Evolutionary conservation across 176 grass and related monocot genomes (phyloP).

Genomic region (Oryza brachyantha): DNA sequence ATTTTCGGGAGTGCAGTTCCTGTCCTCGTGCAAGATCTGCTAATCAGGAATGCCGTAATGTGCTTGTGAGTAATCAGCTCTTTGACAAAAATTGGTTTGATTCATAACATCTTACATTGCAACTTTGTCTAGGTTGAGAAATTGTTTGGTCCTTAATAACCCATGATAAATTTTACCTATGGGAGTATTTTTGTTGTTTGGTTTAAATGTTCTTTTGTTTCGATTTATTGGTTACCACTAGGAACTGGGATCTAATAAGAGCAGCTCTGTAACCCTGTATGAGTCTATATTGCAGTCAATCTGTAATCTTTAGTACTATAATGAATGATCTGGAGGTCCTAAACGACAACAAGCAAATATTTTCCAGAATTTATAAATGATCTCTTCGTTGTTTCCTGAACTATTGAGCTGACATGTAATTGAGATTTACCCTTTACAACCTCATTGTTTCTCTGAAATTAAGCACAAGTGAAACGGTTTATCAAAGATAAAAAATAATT

Average conservation of each 20-base stretch:
- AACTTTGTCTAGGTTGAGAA: background rate
- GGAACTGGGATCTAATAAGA: background rate
- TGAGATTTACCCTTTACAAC: conserved; percentile 2
- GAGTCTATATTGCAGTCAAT: background rate
- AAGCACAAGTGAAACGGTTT: too few species aligned
- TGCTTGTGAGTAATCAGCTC: conserved; percentile 63
- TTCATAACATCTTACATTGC: background rate
- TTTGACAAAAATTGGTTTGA: conserved; percentile 5
- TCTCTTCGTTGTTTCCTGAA: background rate
- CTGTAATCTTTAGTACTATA: background rate
- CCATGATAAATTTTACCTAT: background rate
- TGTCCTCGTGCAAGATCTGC: conserved; percentile 72
- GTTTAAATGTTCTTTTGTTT: background rate
- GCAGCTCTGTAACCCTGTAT: background rate
- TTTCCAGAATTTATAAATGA: background rate
- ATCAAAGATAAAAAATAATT: too few species aligned
- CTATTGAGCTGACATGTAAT: background rate
- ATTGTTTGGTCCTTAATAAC: background rate
- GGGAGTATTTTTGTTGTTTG: background rate
- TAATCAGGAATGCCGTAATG: conserved; percentile 87
- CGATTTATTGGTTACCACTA: background rate
- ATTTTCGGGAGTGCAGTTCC: conserved; percentile 78
- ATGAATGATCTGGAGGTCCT: background rate
- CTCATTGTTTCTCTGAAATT: too few species aligned
- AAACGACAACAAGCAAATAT: background rate